These are phyloP conservation scores for Hansenula lynferdii DNA, from an alignment of 1,139 yeast genomes.

Conservation along the genomic window DNA sequence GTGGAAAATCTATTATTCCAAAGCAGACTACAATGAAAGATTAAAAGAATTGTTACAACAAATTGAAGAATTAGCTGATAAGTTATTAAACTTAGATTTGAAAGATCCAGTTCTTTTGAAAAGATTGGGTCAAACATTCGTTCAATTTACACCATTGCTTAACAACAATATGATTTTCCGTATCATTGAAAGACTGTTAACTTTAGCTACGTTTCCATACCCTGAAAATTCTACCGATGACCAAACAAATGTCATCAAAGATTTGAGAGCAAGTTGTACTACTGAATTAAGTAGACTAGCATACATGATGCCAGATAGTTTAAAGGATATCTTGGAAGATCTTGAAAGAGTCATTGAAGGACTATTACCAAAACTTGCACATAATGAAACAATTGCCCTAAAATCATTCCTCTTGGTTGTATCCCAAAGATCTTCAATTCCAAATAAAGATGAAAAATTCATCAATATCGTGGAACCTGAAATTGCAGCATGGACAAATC, in stretches of 20 bases:
- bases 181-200: constrained; percentile 80
- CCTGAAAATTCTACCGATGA: constrained; percentile 62
- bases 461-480: constrained; percentile 91
- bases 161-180: constrained; percentile 79
- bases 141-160: constrained; percentile 92
- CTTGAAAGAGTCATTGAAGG: constrained; percentile 76
- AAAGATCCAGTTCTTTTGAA: constrained; percentile 78
- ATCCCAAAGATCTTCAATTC: constrained; percentile 77
- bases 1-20: constrained; percentile 88
- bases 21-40: constrained; percentile 53
- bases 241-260: constrained; percentile 76
- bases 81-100: constrained; percentile 68
- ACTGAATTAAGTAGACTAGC: constrained; percentile 93
- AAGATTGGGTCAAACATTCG: constrained; percentile 86
- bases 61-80: constrained; percentile 73
- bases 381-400: constrained; percentile 91
- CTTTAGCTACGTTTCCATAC: constrained; percentile 82
- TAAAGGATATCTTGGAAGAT: constrained; percentile 75
- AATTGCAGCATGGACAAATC: constrained; percentile 87
- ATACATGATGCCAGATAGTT: constrained; percentile 87
- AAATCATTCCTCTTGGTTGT: constrained; percentile 88
- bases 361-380: constrained; percentile 70
- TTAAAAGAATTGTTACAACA: constrained; percentile 53
- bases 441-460: constrained; percentile 68
- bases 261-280: constrained; percentile 87